Percentiles rank a stretch among this genome's conserved stretches.
Conservation (phyloP, 2,329 filamentous ascomycete species). For the Esteya vermicola region DNA sequence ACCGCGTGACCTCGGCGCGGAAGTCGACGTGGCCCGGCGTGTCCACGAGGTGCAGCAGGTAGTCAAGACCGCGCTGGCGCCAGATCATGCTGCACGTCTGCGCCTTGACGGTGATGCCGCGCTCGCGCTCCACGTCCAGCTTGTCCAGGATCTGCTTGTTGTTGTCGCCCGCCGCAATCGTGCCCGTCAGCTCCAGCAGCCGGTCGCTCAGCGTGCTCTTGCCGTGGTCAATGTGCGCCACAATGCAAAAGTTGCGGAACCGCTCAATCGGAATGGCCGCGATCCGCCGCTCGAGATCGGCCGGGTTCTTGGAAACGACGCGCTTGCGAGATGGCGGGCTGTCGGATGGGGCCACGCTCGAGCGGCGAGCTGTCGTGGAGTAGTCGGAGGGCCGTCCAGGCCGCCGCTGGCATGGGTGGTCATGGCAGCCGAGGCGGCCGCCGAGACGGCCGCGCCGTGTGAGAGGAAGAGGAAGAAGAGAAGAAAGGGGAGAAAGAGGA, state of each 20-base stretch:
- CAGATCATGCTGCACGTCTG: constrained; percentile 98
- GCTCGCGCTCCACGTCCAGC: constrained; percentile 87
- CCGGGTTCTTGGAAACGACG: constrained; percentile 10
- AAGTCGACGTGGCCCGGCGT: constrained; percentile 98
- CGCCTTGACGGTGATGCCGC: constrained; percentile 96
- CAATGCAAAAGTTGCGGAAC: constrained; percentile 94
- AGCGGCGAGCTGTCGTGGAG: too few species aligned
- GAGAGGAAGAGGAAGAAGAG: too few species aligned
- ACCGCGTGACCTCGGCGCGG: constrained; percentile 85
- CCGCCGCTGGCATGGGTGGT: too few species aligned
- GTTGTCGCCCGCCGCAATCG: constrained; percentile 62
- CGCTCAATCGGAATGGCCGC: constrained; percentile 63
- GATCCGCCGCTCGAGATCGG: constrained; percentile 44
- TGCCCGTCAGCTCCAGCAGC: constrained; percentile 84
- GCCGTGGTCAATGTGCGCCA: constrained; percentile 96
- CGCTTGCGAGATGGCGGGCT: neutral
- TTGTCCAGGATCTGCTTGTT: constrained; percentile 97
- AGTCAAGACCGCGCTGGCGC: constrained; percentile 71
- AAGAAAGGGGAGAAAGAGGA: too few species aligned
- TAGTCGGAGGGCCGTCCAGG: too few species aligned
- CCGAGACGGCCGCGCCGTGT: too few species aligned
- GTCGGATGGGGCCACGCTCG: too few species aligned
- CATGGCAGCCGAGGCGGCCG: too few species aligned
- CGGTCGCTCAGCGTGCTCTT: constrained; percentile 93
- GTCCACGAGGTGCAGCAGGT: constrained; percentile 88